phyloP scores from a whole-genome alignment of 306 rosid species.

The Begonia peltatifolia region DNA sequence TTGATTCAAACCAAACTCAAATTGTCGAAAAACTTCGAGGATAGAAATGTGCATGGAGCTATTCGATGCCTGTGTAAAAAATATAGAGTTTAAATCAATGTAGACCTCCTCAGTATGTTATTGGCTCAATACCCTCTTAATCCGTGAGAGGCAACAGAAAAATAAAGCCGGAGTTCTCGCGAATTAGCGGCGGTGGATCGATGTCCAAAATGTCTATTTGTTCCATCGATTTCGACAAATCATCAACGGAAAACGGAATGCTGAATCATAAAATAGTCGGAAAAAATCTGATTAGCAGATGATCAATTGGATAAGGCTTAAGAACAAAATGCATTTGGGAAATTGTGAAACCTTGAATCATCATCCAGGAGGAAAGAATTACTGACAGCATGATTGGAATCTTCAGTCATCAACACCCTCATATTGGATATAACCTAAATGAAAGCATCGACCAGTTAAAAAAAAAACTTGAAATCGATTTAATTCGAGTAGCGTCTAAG shows the following conservation, averaged over 20 bases:
- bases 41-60: too few species aligned
- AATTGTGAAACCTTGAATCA: conserved; percentile 52
- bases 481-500: neutral
- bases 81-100: too few species aligned
- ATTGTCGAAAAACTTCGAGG: too few species aligned
- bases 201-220: conserved; percentile 75
- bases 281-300: neutral
- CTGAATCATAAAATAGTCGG: conserved; percentile 26
- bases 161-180: conserved; percentile 90
- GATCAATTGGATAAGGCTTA: neutral
- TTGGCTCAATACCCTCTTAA: conserved; percentile 11
- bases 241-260: conserved; percentile 97
- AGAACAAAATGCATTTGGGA: neutral
- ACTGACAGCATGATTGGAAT: conserved; percentile 84
- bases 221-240: conserved; percentile 89
- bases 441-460: neutral
- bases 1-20: too few species aligned
- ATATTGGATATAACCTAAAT: conserved; percentile 71
- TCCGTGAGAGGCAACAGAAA: conserved; percentile 81
- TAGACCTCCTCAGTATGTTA: too few species aligned
- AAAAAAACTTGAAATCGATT: neutral
- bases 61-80: too few species aligned
- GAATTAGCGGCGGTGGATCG: conserved; percentile 95
- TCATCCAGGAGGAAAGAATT: conserved; percentile 94
- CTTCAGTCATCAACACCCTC: conserved; percentile 92